Conservation (phyloP, 208 protist genomes). For the Balamuthia mandrillaris region DNA sequence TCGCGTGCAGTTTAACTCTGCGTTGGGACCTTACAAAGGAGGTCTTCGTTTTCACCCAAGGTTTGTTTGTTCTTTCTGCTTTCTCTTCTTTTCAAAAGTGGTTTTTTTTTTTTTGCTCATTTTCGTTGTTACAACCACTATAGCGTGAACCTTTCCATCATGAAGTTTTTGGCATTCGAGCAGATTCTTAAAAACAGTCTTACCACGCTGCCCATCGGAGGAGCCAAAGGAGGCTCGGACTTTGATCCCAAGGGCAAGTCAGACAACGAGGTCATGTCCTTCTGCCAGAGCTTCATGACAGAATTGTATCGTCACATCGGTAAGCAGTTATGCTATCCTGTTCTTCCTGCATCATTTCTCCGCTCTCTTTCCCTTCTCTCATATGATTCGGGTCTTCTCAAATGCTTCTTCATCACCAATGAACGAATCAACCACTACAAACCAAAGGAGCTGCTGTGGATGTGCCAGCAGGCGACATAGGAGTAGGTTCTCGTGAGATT, state of each 20-base stretch:
- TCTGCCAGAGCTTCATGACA: constrained; percentile 86
- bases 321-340: no score
- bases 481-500: constrained; percentile 83
- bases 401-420: no score
- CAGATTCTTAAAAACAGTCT: constrained; percentile 92
- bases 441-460: no score
- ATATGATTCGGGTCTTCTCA: no score
- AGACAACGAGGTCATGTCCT: constrained; percentile 86
- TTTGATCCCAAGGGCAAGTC: constrained; percentile 89
- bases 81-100: constrained; percentile 37
- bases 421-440: no score
- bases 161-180: constrained; percentile 93
- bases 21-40: constrained; percentile 90
- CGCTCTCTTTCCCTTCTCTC: no score
- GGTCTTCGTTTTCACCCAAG: constrained; percentile 70
- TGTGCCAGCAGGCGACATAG: constrained; percentile 90
- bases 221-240: constrained; percentile 88
- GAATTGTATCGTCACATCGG: constrained; percentile 85
- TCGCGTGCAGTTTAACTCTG: constrained; percentile 87
- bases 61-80: no score
- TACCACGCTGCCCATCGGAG: constrained; percentile 85
- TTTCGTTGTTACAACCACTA: no score
- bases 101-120: no score
- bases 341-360: no score
- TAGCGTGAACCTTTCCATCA: constrained; percentile 82